phyloP scores from a whole-genome alignment of 1,284 basidiomycete genomes.

The Ganoderma sp. region DNA sequence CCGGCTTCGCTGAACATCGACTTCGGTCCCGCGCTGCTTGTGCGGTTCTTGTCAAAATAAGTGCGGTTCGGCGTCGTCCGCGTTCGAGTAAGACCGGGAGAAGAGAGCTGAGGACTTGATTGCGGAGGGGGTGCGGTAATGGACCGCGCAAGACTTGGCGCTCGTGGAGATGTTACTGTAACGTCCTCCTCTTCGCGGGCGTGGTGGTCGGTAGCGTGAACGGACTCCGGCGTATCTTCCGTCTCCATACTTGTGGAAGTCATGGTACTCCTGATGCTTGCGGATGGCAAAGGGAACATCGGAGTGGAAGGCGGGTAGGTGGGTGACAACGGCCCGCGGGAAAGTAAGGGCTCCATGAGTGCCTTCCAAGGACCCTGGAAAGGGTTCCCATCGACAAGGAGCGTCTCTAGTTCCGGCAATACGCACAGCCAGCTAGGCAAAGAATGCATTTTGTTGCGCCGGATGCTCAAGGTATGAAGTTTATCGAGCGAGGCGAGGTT shows the following conservation, averaged over 20 bases:
- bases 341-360: constrained; percentile 81
- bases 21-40: constrained; percentile 34
- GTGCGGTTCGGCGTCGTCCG: constrained; percentile 73
- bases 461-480: constrained; percentile 86
- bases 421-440: constrained; percentile 94
- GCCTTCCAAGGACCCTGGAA: constrained; percentile 92
- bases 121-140: constrained; percentile 50
- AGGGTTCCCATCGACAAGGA: constrained; percentile 92
- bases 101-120: constrained; percentile 34
- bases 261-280: constrained; percentile 49
- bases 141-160: constrained; percentile 53
- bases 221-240: constrained; percentile 61
- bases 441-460: constrained; percentile 87
- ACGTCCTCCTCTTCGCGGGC: constrained; percentile 62
- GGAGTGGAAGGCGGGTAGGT: constrained; percentile 73
- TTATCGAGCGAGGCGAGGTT: constrained; percentile 71
- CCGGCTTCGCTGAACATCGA: constrained; percentile 32
- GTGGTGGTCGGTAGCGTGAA: constrained; percentile 32
- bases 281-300: constrained; percentile 57
- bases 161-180: constrained; percentile 70
- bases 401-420: constrained; percentile 80
- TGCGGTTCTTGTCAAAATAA: constrained; percentile 57
- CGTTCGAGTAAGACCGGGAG: constrained; percentile 64
- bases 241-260: constrained; percentile 50
- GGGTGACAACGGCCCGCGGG: constrained; percentile 64